A percentile compares a stretch with the other conserved stretches of the same genome.
These are phyloP conservation scores for Dissophora globulifera DNA, from an alignment of 192 early-diverging fungal genomes.

Conservation along the genomic window DNA sequence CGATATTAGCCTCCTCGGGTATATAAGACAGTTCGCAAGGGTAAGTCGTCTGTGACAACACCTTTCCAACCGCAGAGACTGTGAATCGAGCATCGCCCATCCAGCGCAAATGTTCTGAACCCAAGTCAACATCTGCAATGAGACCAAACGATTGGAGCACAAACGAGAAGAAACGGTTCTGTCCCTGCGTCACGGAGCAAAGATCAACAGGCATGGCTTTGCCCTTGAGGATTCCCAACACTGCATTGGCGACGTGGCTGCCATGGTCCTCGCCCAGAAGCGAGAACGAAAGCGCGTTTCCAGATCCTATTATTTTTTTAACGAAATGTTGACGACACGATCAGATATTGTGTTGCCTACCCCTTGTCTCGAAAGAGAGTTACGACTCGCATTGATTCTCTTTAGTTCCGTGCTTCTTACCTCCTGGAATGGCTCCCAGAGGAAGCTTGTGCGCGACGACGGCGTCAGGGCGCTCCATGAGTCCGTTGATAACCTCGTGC, in stretches of 20 bases:
- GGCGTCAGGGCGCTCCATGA: constrained; percentile 78
- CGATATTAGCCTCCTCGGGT: constrained; percentile 54
- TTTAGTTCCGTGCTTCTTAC: too few relatives aligned
- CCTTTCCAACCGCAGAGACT: constrained; percentile 54
- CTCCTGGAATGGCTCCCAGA: constrained; percentile 71
- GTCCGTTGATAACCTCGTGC: constrained; percentile 84
- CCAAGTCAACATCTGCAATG: constrained; percentile 66
- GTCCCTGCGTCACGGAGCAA: constrained; percentile 63
- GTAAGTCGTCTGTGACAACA: constrained; percentile 55
- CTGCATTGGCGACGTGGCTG: constrained; percentile 18
- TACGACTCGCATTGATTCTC: too few relatives aligned
- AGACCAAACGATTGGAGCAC: constrained; percentile 66
- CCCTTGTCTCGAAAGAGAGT: too few relatives aligned
- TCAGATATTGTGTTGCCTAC: too few relatives aligned
- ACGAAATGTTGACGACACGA: too few relatives aligned
- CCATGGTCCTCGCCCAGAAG: constrained; percentile 61
- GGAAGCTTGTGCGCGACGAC: constrained; percentile 63
- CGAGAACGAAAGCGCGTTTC: constrained; percentile 63
- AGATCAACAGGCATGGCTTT: constrained; percentile 63
- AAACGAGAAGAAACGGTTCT: constrained; percentile 63
- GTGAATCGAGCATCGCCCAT: constrained; percentile 64
- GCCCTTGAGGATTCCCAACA: constrained; percentile 51
- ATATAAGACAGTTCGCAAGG: constrained; percentile 55
- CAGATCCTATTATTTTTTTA: constrained; percentile 58
- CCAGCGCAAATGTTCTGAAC: constrained; percentile 65